These are phyloP conservation scores for Biscogniauxia marginata DNA, from an alignment of 2,329 filamentous ascomycete species.

Conservation along the genomic window DNA sequence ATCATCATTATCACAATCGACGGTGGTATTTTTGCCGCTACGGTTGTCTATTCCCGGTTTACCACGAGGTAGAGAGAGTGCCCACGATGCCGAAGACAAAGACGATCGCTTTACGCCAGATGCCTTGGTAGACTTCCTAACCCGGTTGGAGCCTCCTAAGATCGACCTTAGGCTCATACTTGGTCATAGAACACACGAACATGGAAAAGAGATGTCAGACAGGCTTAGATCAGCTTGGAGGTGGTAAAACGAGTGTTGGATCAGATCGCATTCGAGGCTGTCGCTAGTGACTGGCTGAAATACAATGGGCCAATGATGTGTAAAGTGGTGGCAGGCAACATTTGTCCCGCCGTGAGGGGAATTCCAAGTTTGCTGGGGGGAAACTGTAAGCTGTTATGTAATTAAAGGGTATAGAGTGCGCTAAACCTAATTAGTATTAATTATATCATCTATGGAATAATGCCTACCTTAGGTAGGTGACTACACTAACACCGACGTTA, in stretches of 20 bases:
- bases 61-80: constrained; percentile 26
- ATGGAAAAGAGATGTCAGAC: constrained; percentile 9
- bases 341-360: too few relatives aligned
- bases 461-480: not conserved
- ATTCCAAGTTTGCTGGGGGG: too few relatives aligned
- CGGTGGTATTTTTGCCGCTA: constrained; percentile 5
- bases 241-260: not conserved
- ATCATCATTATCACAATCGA: constrained; percentile 26
- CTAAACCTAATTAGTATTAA: not conserved
- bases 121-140: constrained; percentile 31
- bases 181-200: constrained; percentile 21
- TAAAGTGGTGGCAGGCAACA: not conserved
- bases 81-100: constrained; percentile 20
- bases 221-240: not conserved
- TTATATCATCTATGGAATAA: not conserved
- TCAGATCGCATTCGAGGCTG: not conserved
- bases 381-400: not conserved
- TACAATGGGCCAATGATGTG: not conserved
- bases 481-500: not conserved
- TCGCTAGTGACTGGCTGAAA: not conserved
- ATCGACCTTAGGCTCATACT: constrained; percentile 33
- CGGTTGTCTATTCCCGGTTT: constrained; percentile 20
- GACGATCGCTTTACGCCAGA: constrained; percentile 23
- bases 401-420: not conserved
- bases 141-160: constrained; percentile 32